Percentiles rank a stretch among this genome's conserved stretches.
phyloP scores from a whole-genome alignment of 345 rosid genomes.

The Citrus sinensis region DNA sequence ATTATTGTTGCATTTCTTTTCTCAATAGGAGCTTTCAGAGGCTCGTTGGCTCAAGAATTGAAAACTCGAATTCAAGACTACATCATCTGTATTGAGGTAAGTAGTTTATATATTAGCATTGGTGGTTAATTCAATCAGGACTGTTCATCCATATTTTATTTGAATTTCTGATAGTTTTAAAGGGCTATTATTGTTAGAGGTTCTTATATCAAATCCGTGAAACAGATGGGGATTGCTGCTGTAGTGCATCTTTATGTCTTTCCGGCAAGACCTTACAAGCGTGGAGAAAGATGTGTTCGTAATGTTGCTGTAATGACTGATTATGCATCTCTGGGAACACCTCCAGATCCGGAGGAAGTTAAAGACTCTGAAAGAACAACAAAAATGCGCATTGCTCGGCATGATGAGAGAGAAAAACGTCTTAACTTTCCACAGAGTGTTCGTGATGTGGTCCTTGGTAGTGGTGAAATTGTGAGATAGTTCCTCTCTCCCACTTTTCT shows the following conservation, averaged over 20 bases:
- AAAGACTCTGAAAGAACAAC: constrained; percentile 78
- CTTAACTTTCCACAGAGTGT: constrained; percentile 94
- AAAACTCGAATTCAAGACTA: constrained; percentile 91
- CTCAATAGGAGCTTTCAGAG: constrained; percentile 80
- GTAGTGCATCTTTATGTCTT: constrained; percentile 91
- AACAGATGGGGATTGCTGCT: constrained; percentile 97
- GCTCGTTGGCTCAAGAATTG: constrained; percentile 83
- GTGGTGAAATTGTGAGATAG: constrained; percentile 86
- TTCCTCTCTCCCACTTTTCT: neutral
- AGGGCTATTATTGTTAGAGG: constrained; percentile 2
- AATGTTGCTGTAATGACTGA: constrained; percentile 93
- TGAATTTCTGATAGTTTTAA: neutral
- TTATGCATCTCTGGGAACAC: constrained; percentile 85
- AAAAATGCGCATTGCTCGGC: constrained; percentile 52
- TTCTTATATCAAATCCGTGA: constrained; percentile 16
- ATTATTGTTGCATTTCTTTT: constrained; percentile 88
- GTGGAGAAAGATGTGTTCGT: constrained; percentile 99
- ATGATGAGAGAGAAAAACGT: constrained; percentile 67
- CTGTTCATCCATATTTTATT: neutral
- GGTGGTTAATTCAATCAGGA: neutral
- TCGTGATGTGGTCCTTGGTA: constrained; percentile 92
- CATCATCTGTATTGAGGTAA: constrained; percentile 91
- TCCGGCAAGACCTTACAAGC: constrained; percentile 91
- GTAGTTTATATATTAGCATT: neutral
- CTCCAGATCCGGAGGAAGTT: constrained; percentile 94